A percentile compares a stretch with the other conserved stretches of the same genome.
Conservation (phyloP, 805 yeast species). For the Metschnikowia henanensis region DNA sequence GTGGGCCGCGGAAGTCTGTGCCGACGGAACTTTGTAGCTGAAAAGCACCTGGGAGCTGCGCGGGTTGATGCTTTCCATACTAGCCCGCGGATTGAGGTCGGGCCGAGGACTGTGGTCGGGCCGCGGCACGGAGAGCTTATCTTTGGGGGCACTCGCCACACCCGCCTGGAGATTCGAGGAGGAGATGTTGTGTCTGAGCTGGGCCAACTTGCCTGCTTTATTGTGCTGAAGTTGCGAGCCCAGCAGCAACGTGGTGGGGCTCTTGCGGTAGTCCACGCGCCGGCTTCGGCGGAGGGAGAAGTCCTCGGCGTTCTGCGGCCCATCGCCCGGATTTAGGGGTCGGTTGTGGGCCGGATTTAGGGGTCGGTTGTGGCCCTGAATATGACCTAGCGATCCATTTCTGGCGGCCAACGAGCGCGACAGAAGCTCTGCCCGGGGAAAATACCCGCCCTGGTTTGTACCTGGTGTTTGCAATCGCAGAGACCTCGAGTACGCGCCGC, state of each 20-base stretch:
- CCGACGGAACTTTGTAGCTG: slow-evolving; percentile 30
- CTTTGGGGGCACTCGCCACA: background rate
- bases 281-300: slow-evolving; percentile 39
- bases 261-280: slow-evolving; percentile 40
- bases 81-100: slow-evolving; percentile 2
- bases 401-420: background rate
- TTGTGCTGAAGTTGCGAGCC: slow-evolving; percentile 25
- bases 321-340: background rate
- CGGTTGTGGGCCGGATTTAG: no score
- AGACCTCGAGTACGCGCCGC: background rate
- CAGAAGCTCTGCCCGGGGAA: no score
- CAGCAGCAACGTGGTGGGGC: slow-evolving; percentile 20
- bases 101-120: background rate
- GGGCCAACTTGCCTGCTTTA: slow-evolving; percentile 28
- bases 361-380: no score
- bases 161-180: slow-evolving; percentile 1
- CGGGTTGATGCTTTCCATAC: slow-evolving; percentile 20
- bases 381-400: background rate
- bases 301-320: slow-evolving; percentile 11
- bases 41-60: slow-evolving; percentile 37
- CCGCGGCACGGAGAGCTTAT: background rate
- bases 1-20: background rate
- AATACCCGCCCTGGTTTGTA: no score
- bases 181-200: slow-evolving; percentile 22
- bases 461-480: no score